These are phyloP conservation scores for Spizellomyces sp. DNA, from an alignment of 192 early-diverging fungal genomes.

Conservation along the genomic window DNA sequence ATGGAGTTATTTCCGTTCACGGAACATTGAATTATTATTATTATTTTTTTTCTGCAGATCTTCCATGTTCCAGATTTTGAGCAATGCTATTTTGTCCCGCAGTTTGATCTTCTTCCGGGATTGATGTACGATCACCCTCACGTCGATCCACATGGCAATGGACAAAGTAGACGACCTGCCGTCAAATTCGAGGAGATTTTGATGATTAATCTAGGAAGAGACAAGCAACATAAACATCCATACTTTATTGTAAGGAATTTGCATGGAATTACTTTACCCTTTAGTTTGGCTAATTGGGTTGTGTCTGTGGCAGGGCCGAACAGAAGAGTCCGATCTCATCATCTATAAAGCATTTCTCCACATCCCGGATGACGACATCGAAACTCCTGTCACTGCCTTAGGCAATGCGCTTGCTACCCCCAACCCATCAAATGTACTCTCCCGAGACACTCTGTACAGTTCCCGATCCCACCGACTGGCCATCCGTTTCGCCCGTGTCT, in stretches of 20 bases:
- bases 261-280: background rate
- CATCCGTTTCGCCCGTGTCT: conserved; percentile 66
- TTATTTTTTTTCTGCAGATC: conserved; percentile 49
- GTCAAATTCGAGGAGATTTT: conserved; percentile 71
- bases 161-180: conserved; percentile 10
- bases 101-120: conserved; percentile 61
- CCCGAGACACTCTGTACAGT: too few relatives aligned
- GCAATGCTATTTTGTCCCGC: conserved; percentile 54
- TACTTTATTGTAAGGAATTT: conserved; percentile 69
- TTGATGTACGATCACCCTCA: conserved; percentile 53
- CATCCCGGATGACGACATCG: conserved; percentile 24
- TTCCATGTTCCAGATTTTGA: conserved; percentile 40
- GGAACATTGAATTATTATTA: conserved; percentile 1
- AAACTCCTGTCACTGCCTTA: too few relatives aligned
- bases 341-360: conserved; percentile 71
- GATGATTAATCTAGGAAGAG: conserved; percentile 65
- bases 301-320: conserved; percentile 54
- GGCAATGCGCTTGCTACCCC: too few relatives aligned
- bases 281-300: background rate
- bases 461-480: conserved; percentile 56
- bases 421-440: too few relatives aligned
- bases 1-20: background rate
- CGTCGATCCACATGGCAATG: conserved; percentile 7
- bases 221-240: conserved; percentile 47
- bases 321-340: conserved; percentile 65